Base-by-base conservation (phyloP, 2,329 filamentous ascomycete genomes). In the Curvularia spicifera region DNA sequence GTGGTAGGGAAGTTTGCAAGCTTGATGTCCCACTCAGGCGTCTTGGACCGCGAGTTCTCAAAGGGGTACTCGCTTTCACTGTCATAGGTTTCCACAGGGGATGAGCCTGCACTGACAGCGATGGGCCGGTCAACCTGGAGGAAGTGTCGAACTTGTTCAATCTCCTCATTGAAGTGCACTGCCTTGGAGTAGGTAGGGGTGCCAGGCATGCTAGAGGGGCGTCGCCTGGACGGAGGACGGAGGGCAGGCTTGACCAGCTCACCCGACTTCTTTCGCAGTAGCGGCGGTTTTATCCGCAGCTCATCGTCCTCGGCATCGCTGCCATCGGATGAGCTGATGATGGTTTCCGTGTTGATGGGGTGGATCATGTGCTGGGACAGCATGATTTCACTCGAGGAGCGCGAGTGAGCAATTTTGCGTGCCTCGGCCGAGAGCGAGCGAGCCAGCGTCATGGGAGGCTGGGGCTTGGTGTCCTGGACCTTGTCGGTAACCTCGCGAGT, bases 191-290 rank as follows among this genome's bases (percentile, higher is more conserved):
- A 98, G 8, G 94, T 95, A 0, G 95, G 95, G 0, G 95, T 99
- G 53, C 95, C 95, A 8, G 95, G 95, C 91, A 98, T 96, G 80
- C 94, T 98, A 3, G 91, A 96, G 0, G 94, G 94, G 57, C 95
- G 87, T 64, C 91, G 85, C 64, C 86, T 85, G n/a, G 90, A 91
- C 12, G 91, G 83, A 39, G 89, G 87, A 50, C 95, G 88, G 51
- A 99, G 85, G 20, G 95, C 95, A 12, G 95, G 95, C 69, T 95
- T 89, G 57, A 99, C 95, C 35, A 99, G 84, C 79, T 99, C 95
- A 33, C 95, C 95, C 39, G 95, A 98, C 84, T 99, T 99, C 82
- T 99, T 99, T 70, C 95, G 89, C 10, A 99, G 88, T 87, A 98
- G 96, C 53, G 88, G 88, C n/a, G 93, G 93, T 79, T 95, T 96